A percentile compares a stretch with the other conserved stretches of the same genome.
phyloP scores from a whole-genome alignment of 306 rosid genomes.

The Gastrolobium bilobum region DNA sequence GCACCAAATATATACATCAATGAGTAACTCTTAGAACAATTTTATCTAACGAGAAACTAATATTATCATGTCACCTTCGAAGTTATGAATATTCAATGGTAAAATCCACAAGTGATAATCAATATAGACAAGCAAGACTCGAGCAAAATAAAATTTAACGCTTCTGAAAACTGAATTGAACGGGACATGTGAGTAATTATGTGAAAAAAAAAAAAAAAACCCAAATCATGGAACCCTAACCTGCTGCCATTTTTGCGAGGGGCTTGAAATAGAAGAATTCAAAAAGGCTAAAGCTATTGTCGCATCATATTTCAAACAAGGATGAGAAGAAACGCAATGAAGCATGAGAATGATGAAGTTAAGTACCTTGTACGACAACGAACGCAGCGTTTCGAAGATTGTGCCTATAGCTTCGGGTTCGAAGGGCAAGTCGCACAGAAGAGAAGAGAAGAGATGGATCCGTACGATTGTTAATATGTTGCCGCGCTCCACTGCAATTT shows the following conservation, averaged over 20 bases:
- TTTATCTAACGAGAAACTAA: neutral
- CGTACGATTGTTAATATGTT: too few relatives aligned
- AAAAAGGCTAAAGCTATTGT: neutral
- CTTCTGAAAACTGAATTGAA: neutral
- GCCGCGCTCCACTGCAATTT: too few relatives aligned
- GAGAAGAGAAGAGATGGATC: neutral
- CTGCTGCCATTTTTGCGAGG: neutral
- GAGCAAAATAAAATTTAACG: neutral
- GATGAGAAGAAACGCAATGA: neutral
- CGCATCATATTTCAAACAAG: neutral
- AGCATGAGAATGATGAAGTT: neutral
- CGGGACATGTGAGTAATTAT: neutral
- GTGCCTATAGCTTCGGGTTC: neutral
- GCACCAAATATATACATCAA: conserved; percentile 20
- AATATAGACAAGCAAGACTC: neutral
- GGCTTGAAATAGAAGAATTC: neutral
- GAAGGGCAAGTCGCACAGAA: too few relatives aligned
- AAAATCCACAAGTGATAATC: neutral
- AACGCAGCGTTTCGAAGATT: conserved; percentile 14
- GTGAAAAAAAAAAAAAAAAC: too few relatives aligned
- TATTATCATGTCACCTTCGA: neutral
- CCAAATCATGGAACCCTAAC: conserved; percentile 2
- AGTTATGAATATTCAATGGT: neutral
- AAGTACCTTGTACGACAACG: neutral
- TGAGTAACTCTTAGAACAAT: neutral